Base-by-base conservation (phyloP, 108 stramenopile species). In the Cyclotella choctawhatcheeana region DNA sequence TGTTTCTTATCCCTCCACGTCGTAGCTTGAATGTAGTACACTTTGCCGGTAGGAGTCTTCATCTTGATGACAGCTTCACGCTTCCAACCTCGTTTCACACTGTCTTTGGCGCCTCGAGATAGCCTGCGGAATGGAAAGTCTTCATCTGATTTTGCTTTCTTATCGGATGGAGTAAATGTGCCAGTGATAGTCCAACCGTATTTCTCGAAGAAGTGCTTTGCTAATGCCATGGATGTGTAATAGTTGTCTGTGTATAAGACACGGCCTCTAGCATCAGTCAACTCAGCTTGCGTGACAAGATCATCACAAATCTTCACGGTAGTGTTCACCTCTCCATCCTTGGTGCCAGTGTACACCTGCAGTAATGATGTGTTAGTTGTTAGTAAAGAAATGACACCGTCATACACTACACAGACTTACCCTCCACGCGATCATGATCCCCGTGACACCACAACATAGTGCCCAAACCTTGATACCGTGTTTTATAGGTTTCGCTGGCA, bases 401-500 rank as follows among this genome's bases (percentile, higher is more conserved):
- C n/a, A n/a, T n/a, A n/a, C n/a, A n/a, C n/a, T n/a, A n/a, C n/a
- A n/a, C n/a, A n/a, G n/a, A n/a, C n/a, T n/a, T n/a, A n/a, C n/a
- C n/a, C n/a, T n/a, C 48, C 48, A 50, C 4, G 48, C 48, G 4
- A 50, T 7, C 48, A 50, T 50, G 4, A 20, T 50, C 17, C 48
- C 48, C 4, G 17, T 50, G 18, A 50, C 18, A 20, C 47, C 64
- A 65, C 64, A 65, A 27, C 64, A 65, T 3, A 26, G 13, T 17
- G 47, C 44, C 47, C 31, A 71, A 2, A 71, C 59, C 48, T 71
- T 60, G 45, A 71, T 50, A 14, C 70, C 58, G 24, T 71, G 70
- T 24, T 71, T 71, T 47, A 61, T 71, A n/a, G 70, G 70, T 44
- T 71, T 71, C 3, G 58, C 56, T 26, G 69, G 69, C 59, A 69